A percentile compares a stretch with the other conserved stretches of the same genome.
These are phyloP conservation scores for Perilla frutescens DNA, from an alignment of 257 asterid species.

Conservation along the genomic window DNA sequence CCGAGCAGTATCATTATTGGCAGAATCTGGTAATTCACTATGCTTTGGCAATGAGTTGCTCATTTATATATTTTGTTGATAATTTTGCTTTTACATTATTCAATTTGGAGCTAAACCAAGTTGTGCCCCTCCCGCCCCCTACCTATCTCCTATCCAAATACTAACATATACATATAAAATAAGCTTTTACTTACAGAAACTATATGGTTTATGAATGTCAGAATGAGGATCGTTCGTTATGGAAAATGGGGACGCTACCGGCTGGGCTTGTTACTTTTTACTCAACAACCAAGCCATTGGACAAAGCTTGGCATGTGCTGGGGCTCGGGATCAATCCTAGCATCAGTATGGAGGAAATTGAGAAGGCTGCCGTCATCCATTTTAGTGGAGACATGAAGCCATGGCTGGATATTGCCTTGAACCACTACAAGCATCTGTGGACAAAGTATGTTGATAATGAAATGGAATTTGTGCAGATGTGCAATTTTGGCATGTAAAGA, in stretches of 20 bases:
- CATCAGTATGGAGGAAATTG: conserved; percentile 89
- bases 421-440: conserved; percentile 91
- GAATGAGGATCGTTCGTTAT: conserved; percentile 79
- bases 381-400: conserved; percentile 99
- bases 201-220: conserved; percentile 41
- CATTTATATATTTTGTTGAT: neutral
- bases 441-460: conserved; percentile 89
- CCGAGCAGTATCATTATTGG: conserved; percentile 90
- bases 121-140: neutral
- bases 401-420: conserved; percentile 98
- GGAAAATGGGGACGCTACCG: conserved; percentile 89
- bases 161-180: neutral
- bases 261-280: conserved; percentile 84
- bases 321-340: conserved; percentile 97
- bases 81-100: conserved; percentile 1
- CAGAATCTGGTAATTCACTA: conserved; percentile 68
- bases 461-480: conserved; percentile 93
- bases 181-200: neutral
- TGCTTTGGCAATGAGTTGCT: conserved; percentile 15
- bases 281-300: conserved; percentile 82
- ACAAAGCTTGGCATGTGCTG: conserved; percentile 90
- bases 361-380: conserved; percentile 92
- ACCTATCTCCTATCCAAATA: neutral
- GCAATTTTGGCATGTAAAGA: conserved; percentile 94
- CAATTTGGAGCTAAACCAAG: neutral